Conservation (phyloP, 306 rosid genomes). For the Cucurbita ficifolia region DNA sequence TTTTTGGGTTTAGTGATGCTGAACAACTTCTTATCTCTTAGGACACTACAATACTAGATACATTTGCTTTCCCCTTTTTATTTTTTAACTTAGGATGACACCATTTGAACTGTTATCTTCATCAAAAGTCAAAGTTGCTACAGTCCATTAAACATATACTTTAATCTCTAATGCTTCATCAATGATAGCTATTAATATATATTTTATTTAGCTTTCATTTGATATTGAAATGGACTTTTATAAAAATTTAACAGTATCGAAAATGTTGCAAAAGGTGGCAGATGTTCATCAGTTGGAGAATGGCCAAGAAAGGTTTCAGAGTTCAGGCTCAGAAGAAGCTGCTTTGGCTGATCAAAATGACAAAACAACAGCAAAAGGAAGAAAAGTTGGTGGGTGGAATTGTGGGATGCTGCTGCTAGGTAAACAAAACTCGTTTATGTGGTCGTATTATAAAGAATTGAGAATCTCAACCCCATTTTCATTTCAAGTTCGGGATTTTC, state of each 20-base stretch:
- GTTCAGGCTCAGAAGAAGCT: conserved; percentile 19
- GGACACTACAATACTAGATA: not conserved
- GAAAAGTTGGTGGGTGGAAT: conserved; percentile 37
- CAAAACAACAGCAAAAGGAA: conserved; percentile 20
- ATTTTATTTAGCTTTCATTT: not conserved
- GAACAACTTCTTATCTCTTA: not conserved
- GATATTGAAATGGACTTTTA: not conserved
- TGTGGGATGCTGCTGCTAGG: conserved; percentile 41
- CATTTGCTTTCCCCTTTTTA: not conserved
- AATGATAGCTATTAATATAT: not conserved
- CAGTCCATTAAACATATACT: not conserved
- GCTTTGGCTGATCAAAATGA: conserved; percentile 37
- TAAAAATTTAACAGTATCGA: not conserved
- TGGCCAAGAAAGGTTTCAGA: conserved; percentile 12
- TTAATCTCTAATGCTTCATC: not conserved
- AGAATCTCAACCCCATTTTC: not conserved
- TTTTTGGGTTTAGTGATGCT: not conserved
- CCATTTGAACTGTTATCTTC: not conserved
- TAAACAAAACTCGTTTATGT: conserved; percentile 3
- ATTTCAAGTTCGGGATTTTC: not conserved
- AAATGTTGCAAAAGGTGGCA: conserved; percentile 17
- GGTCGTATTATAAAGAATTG: not conserved
- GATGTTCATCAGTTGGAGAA: conserved; percentile 15
- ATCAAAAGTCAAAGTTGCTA: not conserved
- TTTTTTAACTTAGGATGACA: not conserved